These are phyloP conservation scores for Pleurotus giganteus DNA, from an alignment of 768 basidiomycete genomes.

Conservation along the genomic window DNA sequence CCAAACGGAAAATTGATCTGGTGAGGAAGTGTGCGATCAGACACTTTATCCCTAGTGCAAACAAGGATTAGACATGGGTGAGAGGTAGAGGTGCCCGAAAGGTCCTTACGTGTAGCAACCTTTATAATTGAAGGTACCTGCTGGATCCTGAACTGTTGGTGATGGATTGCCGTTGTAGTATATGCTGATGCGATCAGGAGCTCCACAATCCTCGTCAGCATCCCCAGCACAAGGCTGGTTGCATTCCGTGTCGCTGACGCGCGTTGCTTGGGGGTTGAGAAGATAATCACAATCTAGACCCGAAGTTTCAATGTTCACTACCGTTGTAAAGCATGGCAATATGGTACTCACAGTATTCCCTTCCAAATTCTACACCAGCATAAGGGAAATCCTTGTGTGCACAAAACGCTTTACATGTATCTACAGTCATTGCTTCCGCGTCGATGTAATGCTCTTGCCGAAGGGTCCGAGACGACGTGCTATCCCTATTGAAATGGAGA, in stretches of 20 bases:
- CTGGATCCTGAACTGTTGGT: not conserved
- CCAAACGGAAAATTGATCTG: conserved; percentile 1
- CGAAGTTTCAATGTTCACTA: not conserved
- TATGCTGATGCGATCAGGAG: conserved; percentile 3
- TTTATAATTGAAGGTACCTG: conserved; percentile 3
- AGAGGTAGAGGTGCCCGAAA: not conserved
- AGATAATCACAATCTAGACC: conserved; percentile 6
- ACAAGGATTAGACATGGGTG: not conserved
- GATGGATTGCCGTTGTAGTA: conserved; percentile 9
- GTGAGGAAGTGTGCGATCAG: not conserved
- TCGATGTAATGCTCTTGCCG: not conserved
- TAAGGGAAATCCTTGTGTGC: conserved; percentile 10
- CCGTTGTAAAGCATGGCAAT: not conserved
- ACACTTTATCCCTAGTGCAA: not conserved
- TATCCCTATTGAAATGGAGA: not conserved
- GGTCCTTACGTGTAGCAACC: conserved; percentile 3
- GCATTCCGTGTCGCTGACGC: conserved; percentile 6
- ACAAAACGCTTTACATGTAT: conserved; percentile 6
- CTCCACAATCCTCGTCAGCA: conserved; percentile 6
- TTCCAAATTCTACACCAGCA: conserved; percentile 15
- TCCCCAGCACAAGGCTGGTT: conserved; percentile 6
- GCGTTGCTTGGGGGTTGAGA: not conserved
- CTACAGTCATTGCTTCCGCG: not conserved
- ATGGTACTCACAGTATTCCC: conserved; percentile 17
- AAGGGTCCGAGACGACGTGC: not conserved